Conservation (phyloP, 2,329 filamentous ascomycete genomes). For the Fusarium sp. region DNA sequence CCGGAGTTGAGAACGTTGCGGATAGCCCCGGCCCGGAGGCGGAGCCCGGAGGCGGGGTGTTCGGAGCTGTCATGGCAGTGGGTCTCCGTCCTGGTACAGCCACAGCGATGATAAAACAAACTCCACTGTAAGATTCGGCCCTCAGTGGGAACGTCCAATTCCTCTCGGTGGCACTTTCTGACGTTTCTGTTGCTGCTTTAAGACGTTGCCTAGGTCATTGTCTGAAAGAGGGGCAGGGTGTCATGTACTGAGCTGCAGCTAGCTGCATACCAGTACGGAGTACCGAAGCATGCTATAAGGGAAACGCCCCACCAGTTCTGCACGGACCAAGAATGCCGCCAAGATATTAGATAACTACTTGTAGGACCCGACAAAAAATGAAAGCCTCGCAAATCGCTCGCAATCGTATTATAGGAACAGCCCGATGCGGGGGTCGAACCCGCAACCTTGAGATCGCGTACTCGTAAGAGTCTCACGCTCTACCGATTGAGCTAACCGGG, state of each 20-base stretch:
- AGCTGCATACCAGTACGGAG: constrained; percentile 4
- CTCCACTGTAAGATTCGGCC: neutral
- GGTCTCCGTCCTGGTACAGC: neutral
- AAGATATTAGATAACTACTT: neutral
- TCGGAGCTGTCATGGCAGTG: constrained; percentile 27
- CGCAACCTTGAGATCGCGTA: constrained; percentile 61
- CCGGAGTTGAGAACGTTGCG: constrained; percentile 18
- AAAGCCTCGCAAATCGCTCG: constrained; percentile 23
- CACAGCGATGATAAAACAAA: neutral
- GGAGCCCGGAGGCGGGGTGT: constrained; percentile 9
- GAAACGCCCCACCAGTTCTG: neutral
- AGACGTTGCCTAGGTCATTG: neutral
- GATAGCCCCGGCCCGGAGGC: constrained; percentile 10
- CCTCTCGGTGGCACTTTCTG: neutral
- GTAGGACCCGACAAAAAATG: neutral
- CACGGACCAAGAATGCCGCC: constrained; percentile 5
- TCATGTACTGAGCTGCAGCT: constrained; percentile 11
- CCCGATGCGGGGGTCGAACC: constrained; percentile 59
- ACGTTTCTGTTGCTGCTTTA: constrained; percentile 37
- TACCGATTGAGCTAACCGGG: constrained; percentile 54
- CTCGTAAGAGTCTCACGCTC: constrained; percentile 72
- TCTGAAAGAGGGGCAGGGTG: constrained; percentile 11
- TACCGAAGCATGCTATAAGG: neutral
- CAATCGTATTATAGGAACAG: constrained; percentile 38
- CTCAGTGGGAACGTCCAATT: neutral